These are phyloP conservation scores for Verticillium nonalfalfae DNA, from an alignment of 2,329 filamentous ascomycete species.

Conservation along the genomic window DNA sequence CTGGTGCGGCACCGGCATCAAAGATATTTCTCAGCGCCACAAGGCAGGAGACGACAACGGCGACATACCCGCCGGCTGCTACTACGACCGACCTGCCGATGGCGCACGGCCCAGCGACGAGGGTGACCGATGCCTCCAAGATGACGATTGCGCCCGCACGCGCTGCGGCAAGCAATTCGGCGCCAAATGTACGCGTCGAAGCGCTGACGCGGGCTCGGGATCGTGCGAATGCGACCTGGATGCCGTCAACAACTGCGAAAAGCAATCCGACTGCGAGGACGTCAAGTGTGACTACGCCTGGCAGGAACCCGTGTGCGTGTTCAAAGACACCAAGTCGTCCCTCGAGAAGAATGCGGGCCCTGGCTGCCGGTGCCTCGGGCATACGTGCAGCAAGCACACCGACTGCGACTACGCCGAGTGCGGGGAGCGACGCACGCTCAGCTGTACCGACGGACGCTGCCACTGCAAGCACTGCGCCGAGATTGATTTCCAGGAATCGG, in stretches of 20 bases:
- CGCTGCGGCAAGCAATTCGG: not conserved
- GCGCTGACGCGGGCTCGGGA: not conserved
- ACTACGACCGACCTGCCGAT: not conserved
- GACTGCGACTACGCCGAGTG: not conserved
- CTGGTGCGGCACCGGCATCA: slow-evolving; percentile 5
- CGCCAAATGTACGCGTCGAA: not conserved
- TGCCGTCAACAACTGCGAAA: not conserved
- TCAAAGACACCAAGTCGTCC: not conserved
- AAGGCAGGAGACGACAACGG: not conserved
- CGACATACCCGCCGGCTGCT: not conserved
- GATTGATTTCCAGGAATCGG: not conserved
- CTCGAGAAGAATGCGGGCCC: not conserved
- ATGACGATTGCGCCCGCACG: not conserved
- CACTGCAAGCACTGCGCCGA: not conserved
- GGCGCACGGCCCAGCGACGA: not conserved
- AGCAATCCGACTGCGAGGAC: not conserved
- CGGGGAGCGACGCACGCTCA: not conserved
- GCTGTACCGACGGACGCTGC: not conserved
- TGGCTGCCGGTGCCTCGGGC: not conserved
- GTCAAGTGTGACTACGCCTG: not conserved
- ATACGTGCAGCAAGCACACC: not conserved
- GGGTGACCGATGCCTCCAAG: not conserved
- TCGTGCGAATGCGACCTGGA: not conserved
- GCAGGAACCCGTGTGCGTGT: not conserved
- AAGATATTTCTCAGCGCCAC: too few species aligned